phyloP scores from a whole-genome alignment of 176 grass and related monocot genomes.

The Zoysia japonica region DNA sequence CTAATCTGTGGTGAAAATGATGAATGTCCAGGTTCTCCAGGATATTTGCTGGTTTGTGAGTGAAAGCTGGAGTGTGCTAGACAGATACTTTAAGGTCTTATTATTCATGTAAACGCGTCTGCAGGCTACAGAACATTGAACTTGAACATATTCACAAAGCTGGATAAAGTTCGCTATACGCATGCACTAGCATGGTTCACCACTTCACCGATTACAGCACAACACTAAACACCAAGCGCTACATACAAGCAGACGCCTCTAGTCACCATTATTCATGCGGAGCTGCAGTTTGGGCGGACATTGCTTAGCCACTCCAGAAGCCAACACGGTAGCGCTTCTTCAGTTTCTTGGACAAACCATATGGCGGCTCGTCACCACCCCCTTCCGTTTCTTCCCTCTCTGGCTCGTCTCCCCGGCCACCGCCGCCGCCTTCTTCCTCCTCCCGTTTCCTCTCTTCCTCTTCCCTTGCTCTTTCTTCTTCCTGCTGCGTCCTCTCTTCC shows the following conservation, averaged over 20 bases:
- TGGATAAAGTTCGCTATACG: background rate
- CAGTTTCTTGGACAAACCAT: background rate
- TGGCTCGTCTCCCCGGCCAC: slow-evolving; percentile 16
- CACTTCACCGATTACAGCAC: background rate
- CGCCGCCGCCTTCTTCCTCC: background rate
- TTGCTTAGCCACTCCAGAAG: slow-evolving; percentile 21
- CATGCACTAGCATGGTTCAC: background rate
- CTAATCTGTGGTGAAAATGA: background rate
- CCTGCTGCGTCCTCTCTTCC: background rate
- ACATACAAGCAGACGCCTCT: background rate
- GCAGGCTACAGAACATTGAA: background rate
- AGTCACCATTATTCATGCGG: slow-evolving; percentile 15
- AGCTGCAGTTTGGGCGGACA: accelerated
- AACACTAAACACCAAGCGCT: background rate
- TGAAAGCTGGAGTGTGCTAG: too few relatives aligned
- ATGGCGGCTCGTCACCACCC: background rate
- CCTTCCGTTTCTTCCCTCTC: slow-evolving; percentile 23
- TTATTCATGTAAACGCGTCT: background rate
- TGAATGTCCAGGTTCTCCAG: background rate
- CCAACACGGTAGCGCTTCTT: background rate
- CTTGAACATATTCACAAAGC: background rate
- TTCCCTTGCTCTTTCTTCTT: background rate
- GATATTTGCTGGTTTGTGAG: too few relatives aligned
- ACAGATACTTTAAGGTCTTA: too few relatives aligned
- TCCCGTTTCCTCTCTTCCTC: background rate